Conservation (phyloP, 805 yeast species). For the Saturnispora halmiae region DNA sequence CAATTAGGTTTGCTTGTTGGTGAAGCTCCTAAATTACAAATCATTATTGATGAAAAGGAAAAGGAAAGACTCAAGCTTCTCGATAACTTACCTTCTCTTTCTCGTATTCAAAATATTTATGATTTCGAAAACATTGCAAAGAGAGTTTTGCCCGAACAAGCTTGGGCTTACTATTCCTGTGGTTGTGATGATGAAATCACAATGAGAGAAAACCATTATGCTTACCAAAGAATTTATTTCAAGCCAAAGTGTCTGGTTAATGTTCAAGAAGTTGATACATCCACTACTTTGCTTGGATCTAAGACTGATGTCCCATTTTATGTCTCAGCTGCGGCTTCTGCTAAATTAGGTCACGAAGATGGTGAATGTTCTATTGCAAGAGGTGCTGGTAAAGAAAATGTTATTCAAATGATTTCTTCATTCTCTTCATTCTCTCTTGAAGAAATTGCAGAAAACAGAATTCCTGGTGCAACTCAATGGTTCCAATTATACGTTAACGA, state of each 20-base stretch:
- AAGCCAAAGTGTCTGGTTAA: slow-evolving; percentile 77
- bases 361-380: slow-evolving; percentile 83
- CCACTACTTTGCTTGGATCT: slow-evolving; percentile 69
- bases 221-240: slow-evolving; percentile 81
- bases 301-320: slow-evolving; percentile 70
- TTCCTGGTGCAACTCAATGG: slow-evolving; percentile 71
- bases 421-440: slow-evolving; percentile 82
- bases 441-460: slow-evolving; percentile 67
- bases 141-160: slow-evolving; percentile 62
- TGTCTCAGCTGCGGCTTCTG: slow-evolving; percentile 85
- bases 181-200: slow-evolving; percentile 92
- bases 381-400: slow-evolving; percentile 63
- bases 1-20: slow-evolving; percentile 46
- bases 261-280: slow-evolving; percentile 58
- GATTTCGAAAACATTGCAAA: slow-evolving; percentile 87
- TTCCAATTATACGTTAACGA: slow-evolving; percentile 77
- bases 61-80: slow-evolving; percentile 33
- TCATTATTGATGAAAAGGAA: slow-evolving; percentile 34
- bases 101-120: slow-evolving; percentile 62
- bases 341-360: slow-evolving; percentile 84
- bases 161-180: slow-evolving; percentile 88
- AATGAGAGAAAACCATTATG: slow-evolving; percentile 79
- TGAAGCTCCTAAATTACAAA: slow-evolving; percentile 28
- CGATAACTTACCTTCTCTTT: slow-evolving; percentile 58
- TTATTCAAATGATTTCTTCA: slow-evolving; percentile 88